phyloP scores from a whole-genome alignment of 2,329 filamentous ascomycete genomes.

The Cytospora leucostoma region DNA sequence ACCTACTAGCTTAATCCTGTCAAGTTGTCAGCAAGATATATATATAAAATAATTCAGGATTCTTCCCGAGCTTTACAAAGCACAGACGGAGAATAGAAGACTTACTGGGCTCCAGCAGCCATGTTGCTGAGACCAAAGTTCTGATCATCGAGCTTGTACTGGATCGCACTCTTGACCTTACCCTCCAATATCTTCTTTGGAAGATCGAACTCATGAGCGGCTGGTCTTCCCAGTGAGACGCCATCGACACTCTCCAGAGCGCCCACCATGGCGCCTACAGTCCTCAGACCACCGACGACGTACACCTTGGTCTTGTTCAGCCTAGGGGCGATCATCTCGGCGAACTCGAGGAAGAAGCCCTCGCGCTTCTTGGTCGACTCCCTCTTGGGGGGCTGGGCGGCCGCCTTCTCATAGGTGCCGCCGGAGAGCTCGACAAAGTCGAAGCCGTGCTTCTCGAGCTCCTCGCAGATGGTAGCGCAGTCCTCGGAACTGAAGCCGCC shows the following conservation, averaged over 20 bases:
- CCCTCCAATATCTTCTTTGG: slow-evolving; percentile 48
- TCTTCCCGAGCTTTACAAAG: background rate
- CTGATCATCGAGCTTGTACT: slow-evolving; percentile 48
- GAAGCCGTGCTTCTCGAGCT: slow-evolving; percentile 52
- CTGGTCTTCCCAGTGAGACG: slow-evolving; percentile 55
- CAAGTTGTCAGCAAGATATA: background rate
- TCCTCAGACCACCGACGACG: slow-evolving; percentile 56
- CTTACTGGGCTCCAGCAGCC: slow-evolving; percentile 27
- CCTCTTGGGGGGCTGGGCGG: slow-evolving; percentile 52
- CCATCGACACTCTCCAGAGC: slow-evolving; percentile 57
- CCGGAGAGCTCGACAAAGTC: slow-evolving; percentile 61
- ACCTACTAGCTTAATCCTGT: slow-evolving; percentile 24
- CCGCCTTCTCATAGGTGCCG: slow-evolving; percentile 58
- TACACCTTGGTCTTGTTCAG: slow-evolving; percentile 53
- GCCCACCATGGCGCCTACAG: slow-evolving; percentile 54
- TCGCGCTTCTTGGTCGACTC: slow-evolving; percentile 57
- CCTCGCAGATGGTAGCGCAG: slow-evolving; percentile 47
- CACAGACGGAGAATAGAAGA: background rate
- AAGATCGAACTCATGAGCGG: slow-evolving; percentile 51
- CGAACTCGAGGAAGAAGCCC: slow-evolving; percentile 61
- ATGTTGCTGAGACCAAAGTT: slow-evolving; percentile 42
- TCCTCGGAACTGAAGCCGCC: slow-evolving; percentile 54
- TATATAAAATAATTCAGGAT: no score
- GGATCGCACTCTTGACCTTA: slow-evolving; percentile 49
- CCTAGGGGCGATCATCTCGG: slow-evolving; percentile 48